Evolutionary conservation across 148 eudicot genomes (phyloP), one percentile per base, ranked within the genome.

Genomic region (Spergularia bocconei): DNA sequence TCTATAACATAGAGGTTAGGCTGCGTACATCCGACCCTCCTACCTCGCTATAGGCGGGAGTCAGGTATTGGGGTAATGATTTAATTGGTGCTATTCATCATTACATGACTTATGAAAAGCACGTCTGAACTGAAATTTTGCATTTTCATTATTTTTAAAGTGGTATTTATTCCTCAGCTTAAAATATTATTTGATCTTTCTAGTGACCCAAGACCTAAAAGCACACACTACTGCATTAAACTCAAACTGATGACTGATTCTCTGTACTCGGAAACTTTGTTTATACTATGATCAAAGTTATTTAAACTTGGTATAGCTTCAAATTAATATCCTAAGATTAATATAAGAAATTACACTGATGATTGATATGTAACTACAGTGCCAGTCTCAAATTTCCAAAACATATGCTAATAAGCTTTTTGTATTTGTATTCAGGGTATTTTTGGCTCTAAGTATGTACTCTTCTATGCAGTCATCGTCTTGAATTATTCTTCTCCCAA

Each of bases 221-320:
- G 48, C 58, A 68, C 33, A 50, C 20, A 9, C 41, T 68, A 47
- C 14, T 67, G 12, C 10, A 12, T 67, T n/a, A 19, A 11, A 47
- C 11, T 67, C 70, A 11, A 60, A 60, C 36, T 23, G 21, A 60
- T 4, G 36, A 60, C 63, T 60, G 36, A 33, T 63, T 15, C 39
- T 58, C 17, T 51, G 1, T 19, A 50, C 71, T 21, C 57, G 17
- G 29, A 7, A 62, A 39, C 13, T 19, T 47, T 33, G 33, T 13
- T 17, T 65, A 51, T 41, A 41, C 69, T 47, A 44, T 48, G 57
- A 68, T 48, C 29, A 51, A 51, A 12, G 29, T 21, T 68, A 3
- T 21, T 68, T 1, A 68, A 11, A 68, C 14, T 56, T 52, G 4
- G n/a, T 50, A 50, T 68, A 68, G 58, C 71, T 68, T 50, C 48